phyloP scores from a whole-genome alignment of 2,329 filamentous ascomycete genomes.

The Penicillium glabrum region DNA sequence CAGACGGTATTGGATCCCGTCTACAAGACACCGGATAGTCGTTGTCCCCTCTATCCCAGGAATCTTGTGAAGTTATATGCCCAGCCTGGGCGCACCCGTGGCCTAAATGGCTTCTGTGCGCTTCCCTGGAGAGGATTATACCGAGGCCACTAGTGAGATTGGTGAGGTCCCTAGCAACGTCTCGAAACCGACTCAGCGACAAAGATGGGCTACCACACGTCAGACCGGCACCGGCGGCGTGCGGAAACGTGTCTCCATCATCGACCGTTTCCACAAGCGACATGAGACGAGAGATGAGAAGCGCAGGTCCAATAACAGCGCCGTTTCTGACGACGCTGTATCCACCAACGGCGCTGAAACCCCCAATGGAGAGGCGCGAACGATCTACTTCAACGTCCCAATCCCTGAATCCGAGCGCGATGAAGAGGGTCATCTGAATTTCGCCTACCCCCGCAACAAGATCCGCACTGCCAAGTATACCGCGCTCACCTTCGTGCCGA shows the following conservation, averaged over 20 bases:
- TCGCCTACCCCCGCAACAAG: slow-evolving; percentile 83
- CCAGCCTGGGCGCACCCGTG: slow-evolving; percentile 24
- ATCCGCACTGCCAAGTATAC: slow-evolving; percentile 98
- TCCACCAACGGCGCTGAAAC: slow-evolving; percentile 21
- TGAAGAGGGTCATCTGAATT: slow-evolving; percentile 72
- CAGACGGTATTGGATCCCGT: slow-evolving; percentile 22
- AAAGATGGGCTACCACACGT: slow-evolving; percentile 96
- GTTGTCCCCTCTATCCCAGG: slow-evolving; percentile 14
- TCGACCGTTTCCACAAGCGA: slow-evolving; percentile 70
- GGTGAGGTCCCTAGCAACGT: slow-evolving; percentile 46
- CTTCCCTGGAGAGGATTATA: slow-evolving; percentile 30
- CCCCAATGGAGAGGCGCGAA: slow-evolving; percentile 49
- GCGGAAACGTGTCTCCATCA: slow-evolving; percentile 78
- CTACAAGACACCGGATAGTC: slow-evolving; percentile 29
- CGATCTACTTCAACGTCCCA: slow-evolving; percentile 76
- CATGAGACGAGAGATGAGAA: slow-evolving; percentile 68
- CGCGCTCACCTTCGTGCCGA: slow-evolving; percentile 88
- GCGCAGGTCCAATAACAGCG: slow-evolving; percentile 47
- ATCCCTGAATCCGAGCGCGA: slow-evolving; percentile 74
- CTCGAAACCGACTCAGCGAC: slow-evolving; percentile 68
- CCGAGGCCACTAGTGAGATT: slow-evolving; percentile 29
- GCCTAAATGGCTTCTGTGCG: slow-evolving; percentile 42
- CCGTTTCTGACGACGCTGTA: slow-evolving; percentile 33
- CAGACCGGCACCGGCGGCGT: slow-evolving; percentile 71
- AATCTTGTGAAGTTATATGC: slow-evolving; percentile 26